These are phyloP conservation scores for Pseudopyricularia javanii DNA, from an alignment of 2,329 filamentous ascomycete genomes.

Conservation along the genomic window DNA sequence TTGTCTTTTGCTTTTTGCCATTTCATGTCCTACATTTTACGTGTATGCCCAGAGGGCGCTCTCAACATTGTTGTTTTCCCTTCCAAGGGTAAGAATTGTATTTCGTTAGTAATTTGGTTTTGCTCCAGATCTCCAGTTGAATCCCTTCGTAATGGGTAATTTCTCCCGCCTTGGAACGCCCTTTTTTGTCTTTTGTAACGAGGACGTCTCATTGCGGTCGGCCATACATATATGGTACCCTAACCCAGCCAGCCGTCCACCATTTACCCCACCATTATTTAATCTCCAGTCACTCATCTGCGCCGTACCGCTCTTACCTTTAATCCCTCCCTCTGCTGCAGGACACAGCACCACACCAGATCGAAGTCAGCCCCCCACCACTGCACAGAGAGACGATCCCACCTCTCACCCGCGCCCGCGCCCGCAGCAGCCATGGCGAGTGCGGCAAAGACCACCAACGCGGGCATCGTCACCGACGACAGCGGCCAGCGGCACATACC, in stretches of 20 bases:
- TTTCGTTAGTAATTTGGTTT: too few species aligned
- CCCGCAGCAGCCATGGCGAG: neutral
- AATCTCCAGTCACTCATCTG: too few species aligned
- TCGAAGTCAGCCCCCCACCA: too few species aligned
- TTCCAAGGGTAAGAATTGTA: too few species aligned
- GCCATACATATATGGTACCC: too few species aligned
- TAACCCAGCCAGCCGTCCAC: neutral
- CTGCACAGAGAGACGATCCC: too few species aligned
- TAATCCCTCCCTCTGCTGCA: neutral
- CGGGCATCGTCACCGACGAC: constrained; percentile 69
- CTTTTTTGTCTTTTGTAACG: neutral
- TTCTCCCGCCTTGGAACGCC: too few species aligned
- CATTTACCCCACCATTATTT: neutral
- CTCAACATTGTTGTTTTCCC: too few species aligned
- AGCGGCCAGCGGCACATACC: constrained; percentile 84
- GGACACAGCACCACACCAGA: neutral
- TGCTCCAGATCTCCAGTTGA: too few species aligned
- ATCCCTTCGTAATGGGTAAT: too few species aligned
- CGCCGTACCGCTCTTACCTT: neutral
- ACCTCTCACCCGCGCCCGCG: constrained; percentile 9
- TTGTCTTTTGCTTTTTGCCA: neutral
- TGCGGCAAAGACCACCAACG: constrained; percentile 31
- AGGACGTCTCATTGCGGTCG: too few species aligned
- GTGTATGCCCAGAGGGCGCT: too few species aligned
- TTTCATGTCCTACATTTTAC: neutral